Base-by-base conservation (phyloP, 805 yeast genomes). In the Ogataea haglerorum region DNA sequence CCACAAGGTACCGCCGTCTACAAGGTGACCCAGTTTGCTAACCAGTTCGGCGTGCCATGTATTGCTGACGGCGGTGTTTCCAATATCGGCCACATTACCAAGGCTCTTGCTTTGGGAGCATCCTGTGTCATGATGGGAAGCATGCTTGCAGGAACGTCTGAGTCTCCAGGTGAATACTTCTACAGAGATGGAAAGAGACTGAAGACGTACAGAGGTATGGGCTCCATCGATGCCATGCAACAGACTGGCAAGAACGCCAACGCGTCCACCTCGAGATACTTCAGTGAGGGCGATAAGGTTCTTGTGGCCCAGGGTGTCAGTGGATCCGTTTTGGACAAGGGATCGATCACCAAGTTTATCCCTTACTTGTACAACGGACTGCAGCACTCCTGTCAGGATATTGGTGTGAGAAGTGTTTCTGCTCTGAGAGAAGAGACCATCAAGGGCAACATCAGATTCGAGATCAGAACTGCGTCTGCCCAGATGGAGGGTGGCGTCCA, bases 121-220 rank as follows among this genome's bases (percentile, higher is more conserved):
- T 89, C 98, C 14, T 75, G 85, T 69, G 95, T 90, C 53, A 93
- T 93, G 99, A 93, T 93, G 99, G 99, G 99, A 64, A 95, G 97
- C 72, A 82, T 93, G 79, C 76, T 93, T 60, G 99, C 99, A 47
- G 99, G 99, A 72, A 93, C 99, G 46, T 70, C 93, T 48, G 99
- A 93, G 75, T 84, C 98, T 48, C 99, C 99, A 58, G 99, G 99
- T 70, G 90, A 86, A 60, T 93, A 90, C 76, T 93, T 86, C 73
- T 93, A 82, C 84, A 81, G 95, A 64, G 99, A 93, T 63, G 99
- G 99, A 64, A 82, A 93, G 76, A 85, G 99, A 72, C 80, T 93
- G 68, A 93, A 93, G 79, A 70, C 88, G 47, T 93, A 93, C 79
- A 84, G 99, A 73, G 99, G 99, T 73, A 93, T 93, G 99, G 99